A percentile compares a stretch with the other conserved stretches of the same genome.
phyloP scores from a whole-genome alignment of 2,329 filamentous ascomycete genomes.

The Trichoderma sp. region DNA sequence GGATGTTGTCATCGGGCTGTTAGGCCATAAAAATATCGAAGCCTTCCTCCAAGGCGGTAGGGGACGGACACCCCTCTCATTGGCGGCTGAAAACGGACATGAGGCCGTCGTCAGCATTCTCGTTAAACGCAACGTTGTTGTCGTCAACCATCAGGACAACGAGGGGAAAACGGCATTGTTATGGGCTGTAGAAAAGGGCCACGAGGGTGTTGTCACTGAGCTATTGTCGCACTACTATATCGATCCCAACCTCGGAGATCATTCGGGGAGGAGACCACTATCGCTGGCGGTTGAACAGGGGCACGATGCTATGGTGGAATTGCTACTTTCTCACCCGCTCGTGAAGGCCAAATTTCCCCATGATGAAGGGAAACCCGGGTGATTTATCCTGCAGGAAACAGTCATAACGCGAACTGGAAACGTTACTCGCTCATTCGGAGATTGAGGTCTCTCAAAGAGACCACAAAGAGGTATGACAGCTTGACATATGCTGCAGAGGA shows the following conservation, averaged over 20 bases:
- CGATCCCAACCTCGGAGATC: background rate
- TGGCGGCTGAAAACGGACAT: background rate
- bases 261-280: background rate
- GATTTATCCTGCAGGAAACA: no score
- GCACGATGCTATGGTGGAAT: background rate
- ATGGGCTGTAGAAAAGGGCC: background rate
- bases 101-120: background rate
- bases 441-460: no score
- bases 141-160: no score
- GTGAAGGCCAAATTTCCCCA: no score
- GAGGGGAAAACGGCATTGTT: no score
- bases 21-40: background rate
- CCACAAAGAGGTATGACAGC: no score
- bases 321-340: background rate
- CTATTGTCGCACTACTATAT: background rate
- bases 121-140: no score
- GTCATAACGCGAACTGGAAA: no score
- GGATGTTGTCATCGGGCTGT: background rate
- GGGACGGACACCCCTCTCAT: background rate
- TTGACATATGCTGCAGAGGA: no score
- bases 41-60: background rate
- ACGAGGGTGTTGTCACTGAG: background rate
- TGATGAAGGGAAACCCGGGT: no score
- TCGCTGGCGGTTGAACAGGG: background rate
- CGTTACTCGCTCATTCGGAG: no score